Evolutionary conservation across 2,329 filamentous ascomycete species (phyloP), one percentile per base, ranked within the genome.

Genomic region (Aspergillus jensenii): DNA sequence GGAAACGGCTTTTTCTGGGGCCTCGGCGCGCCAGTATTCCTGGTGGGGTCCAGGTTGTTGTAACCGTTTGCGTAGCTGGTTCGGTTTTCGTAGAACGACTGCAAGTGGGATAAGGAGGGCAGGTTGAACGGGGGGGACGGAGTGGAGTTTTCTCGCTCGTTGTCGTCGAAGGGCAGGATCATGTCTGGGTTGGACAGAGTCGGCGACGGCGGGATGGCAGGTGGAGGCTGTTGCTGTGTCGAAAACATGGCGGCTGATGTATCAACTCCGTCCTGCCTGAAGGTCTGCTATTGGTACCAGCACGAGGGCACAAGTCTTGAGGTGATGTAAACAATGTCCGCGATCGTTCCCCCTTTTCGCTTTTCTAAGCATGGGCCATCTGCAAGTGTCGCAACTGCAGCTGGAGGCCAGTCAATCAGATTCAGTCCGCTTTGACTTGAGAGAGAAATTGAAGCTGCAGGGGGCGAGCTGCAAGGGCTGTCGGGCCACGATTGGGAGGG

Each of bases 161-260:
- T 82, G 63, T 86, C 84, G 69, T 88, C 87, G 71, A 89, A 87
- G 60, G 93, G 93, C 52, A 97, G 79, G 68, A 97, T 96, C 91
- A 96, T 93, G 73, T 96, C 93, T 52, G 92, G 91, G 74, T 96
- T 96, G 56, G 91, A 96, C 68, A 97, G 80, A 2, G 93, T 96
- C 47, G 93, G 93, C 59, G 91, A 96, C 12, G 86, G 86, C 62
- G 89, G 87, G 44, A 69, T 65, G 23, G 62, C 56, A 35, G 62
- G 65, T 17, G 59, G 58, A 49, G 57, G 62, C 52, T 58, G 62
- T 23, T 51, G 54, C 41, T 51, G 52, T 35, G 56, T 47, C 40
- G 56, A 59, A 52, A 51, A 55, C 56, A 59, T 59, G 31, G 17
- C 37, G 51, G 17, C 23, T 19, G 52, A 55, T 50, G 27, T 53